Percentiles rank a stretch among this genome's conserved stretches.
phyloP scores from a whole-genome alignment of 768 basidiomycete species.

The Trametes sanguinea region DNA sequence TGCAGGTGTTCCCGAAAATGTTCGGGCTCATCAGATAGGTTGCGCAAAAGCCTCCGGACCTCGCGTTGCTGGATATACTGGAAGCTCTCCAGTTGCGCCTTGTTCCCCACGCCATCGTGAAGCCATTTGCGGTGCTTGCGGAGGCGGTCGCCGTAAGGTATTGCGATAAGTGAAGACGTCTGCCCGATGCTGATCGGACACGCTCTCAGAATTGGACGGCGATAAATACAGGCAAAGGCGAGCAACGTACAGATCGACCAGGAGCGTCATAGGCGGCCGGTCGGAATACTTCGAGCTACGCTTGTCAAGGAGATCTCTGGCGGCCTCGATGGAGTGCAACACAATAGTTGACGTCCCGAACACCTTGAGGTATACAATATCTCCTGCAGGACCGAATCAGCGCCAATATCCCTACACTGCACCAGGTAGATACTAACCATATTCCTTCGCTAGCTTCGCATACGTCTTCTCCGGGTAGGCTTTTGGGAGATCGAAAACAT shows the following conservation, averaged over 20 bases:
- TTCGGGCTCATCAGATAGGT: conserved; percentile 14
- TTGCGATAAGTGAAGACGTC: neutral
- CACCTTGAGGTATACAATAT: conserved; percentile 20
- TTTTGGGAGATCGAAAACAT: conserved; percentile 2
- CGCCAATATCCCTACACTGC: neutral
- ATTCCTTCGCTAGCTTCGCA: neutral
- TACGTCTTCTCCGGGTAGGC: neutral
- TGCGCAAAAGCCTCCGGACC: conserved; percentile 5
- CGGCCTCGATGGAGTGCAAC: conserved; percentile 26
- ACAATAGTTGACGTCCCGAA: conserved; percentile 23
- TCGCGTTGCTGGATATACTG: conserved; percentile 12
- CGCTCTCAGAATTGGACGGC: too few species aligned
- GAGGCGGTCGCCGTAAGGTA: conserved; percentile 10
- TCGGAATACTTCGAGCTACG: conserved; percentile 29
- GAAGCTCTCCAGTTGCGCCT: conserved; percentile 5
- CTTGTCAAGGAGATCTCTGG: conserved; percentile 30
- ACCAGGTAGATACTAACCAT: neutral
- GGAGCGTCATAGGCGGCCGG: conserved; percentile 22
- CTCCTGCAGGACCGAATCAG: conserved; percentile 5
- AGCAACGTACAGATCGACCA: conserved; percentile 25
- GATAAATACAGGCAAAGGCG: neutral
- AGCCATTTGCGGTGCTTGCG: conserved; percentile 19
- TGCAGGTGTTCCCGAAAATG: neutral
- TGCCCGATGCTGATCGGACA: conserved; percentile 14
- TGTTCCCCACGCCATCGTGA: conserved; percentile 13